Evolutionary conservation across 2,329 filamentous ascomycete genomes (phyloP).

Genomic region (Calonectria pauciramosa): DNA sequence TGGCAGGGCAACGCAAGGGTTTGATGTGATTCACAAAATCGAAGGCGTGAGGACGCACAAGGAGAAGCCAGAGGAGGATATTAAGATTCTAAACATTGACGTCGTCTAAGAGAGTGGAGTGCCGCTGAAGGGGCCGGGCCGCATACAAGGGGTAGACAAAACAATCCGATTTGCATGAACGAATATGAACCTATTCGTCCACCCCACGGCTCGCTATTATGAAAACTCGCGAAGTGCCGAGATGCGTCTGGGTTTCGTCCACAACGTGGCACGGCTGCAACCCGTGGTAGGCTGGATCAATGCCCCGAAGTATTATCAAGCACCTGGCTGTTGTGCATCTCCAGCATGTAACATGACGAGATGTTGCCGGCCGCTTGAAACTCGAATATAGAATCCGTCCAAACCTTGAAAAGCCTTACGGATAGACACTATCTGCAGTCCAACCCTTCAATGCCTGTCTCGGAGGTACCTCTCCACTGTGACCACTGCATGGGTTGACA

Average conservation of each 20-base stretch:
- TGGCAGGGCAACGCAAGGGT: conserved; percentile 87
- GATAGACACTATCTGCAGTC: background rate
- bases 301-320: background rate
- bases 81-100: conserved; percentile 95
- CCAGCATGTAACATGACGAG: background rate
- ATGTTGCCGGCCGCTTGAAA: background rate
- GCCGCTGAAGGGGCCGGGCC: background rate
- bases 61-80: conserved; percentile 97
- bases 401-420: background rate
- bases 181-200: background rate
- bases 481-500: background rate
- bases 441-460: background rate
- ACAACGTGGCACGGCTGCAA: background rate
- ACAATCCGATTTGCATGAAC: background rate
- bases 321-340: background rate
- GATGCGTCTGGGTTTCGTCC: background rate
- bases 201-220: background rate
- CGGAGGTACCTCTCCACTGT: background rate
- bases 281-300: background rate
- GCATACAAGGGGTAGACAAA: background rate
- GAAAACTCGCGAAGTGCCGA: background rate
- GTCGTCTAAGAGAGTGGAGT: conserved; percentile 55
- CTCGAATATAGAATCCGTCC: background rate
- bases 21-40: conserved; percentile 96
- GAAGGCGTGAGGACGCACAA: conserved; percentile 89